Base-by-base conservation (phyloP, 2,329 filamentous ascomycete genomes). In the Exophiala phaeomuriformis region DNA sequence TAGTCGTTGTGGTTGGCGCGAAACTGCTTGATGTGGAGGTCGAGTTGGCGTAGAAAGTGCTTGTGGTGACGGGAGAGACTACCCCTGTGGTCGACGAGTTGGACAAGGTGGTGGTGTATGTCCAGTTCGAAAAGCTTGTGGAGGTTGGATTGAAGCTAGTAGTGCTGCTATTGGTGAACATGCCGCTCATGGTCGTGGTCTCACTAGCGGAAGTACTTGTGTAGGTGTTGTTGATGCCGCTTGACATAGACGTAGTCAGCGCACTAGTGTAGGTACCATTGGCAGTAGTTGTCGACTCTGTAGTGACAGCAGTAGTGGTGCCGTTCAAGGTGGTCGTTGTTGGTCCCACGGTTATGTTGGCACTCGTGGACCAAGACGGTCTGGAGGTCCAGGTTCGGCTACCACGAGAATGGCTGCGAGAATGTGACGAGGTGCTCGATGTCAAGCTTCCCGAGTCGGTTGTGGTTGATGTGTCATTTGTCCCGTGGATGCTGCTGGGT, bases 1-100 rank as follows among this genome's bases (percentile, higher is more conserved):
- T 49, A 19, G 32, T 40, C n/a, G 45, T 19, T 29, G 54, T 41
- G 43, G 51, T 50, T 4, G 51, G 53, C 28, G 40, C 49, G 9
- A 4, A 41, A 27, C 39, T 28, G 39, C 12, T 50, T 4, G 52
- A 55, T 33, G 44, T 56, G 30, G 42, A 42, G 31, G 41, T 50
- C 4, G 43, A 41, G 35, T 51, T 54, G 35, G 42, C 33, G 40
- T 12, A 35, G 19, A 33, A 33, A 27, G 32, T 49, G 31, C 48
- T 51, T 44, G 52, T 50, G 35, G 40, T 46, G 7, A 42, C 37
- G 27, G 47, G 19, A 45, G 42, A 31, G 28, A 45, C 42, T 4
- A 45, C 28, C 6, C 8, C 9, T 28, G 35, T 43, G 36, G 19
- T 43, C 4, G 46, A 49, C 19, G 39, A 41, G 39, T 41, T 35